Base-by-base conservation (phyloP, 345 rosid genomes). In the Citrus unshiu region DNA sequence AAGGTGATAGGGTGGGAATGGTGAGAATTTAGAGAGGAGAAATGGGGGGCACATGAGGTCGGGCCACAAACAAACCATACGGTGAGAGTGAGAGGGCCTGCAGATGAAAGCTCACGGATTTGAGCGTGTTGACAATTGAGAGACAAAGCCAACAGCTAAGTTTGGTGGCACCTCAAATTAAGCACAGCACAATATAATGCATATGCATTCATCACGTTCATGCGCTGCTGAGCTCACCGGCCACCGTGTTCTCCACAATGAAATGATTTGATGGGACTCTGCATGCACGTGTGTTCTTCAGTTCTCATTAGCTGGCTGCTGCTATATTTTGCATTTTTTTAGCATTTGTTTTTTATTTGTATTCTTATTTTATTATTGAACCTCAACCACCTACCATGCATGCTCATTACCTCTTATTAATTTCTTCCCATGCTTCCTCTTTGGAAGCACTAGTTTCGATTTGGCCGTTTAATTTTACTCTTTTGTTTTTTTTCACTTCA, bases 381-480 rank as follows among this genome's bases (percentile, higher is more conserved):
- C 7, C 32, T 66, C 75, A 72, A 74, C 68, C 79, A 25, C 73
- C 68, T n/a, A 59, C 46, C 77, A 68, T 75, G 65, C 46, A 61
- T 73, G 27, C 29, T 67, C 83, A 70, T 64, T 56, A 60, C 79
- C 35, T 81, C 77, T 60, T 56, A 63, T 74, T 80, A 77, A 76
- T 81, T 80, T 77, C 70, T 37, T 70, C 88, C 92, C 92, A 89
- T 84, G 88, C 92, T 58, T 89, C 89, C 84, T 62, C 60, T 27
- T 30, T 32, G 81, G 88, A 86, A 87, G 85, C 90, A 81, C 3
- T 34, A 29, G 13, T 22, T 62, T 66, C 1, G 8, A 58, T 60
- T 32, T 19, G 49, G 76, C 27, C 4, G 7, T 43, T n/a, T 39
- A 39, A 39, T 57, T 1, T 1, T 27, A 25, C 25, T 39, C 37